Evolutionary conservation across 352 stramenopile genomes (phyloP).

Genomic region (Phytophthora citricola): DNA sequence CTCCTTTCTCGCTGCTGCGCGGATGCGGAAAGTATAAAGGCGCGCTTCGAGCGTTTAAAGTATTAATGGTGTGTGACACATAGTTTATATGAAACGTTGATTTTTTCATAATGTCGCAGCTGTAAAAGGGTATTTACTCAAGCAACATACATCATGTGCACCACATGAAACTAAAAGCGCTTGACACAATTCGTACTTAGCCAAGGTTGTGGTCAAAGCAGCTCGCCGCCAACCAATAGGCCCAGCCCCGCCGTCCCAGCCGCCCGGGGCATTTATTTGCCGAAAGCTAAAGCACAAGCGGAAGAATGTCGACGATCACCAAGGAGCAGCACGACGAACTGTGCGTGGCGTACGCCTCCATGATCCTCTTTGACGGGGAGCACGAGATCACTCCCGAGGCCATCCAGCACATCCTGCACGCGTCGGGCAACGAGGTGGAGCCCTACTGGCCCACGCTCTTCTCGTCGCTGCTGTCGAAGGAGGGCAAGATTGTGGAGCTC

Average conservation of each 20-base stretch:
- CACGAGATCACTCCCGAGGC: constrained; percentile 83
- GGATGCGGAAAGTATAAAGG: neutral
- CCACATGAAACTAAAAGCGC: neutral
- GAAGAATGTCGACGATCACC: constrained; percentile 77
- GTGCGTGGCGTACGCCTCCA: constrained; percentile 82
- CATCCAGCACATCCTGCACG: constrained; percentile 67
- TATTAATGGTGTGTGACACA: constrained; percentile 1
- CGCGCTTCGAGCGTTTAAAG: constrained; percentile 34
- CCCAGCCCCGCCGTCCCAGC: constrained; percentile 5
- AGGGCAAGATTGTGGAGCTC: constrained; percentile 79
- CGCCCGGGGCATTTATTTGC: constrained; percentile 47
- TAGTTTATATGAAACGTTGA: constrained; percentile 7
- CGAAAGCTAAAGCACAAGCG: constrained; percentile 54
- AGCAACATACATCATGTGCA: constrained; percentile 5
- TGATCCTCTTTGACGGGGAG: constrained; percentile 88
- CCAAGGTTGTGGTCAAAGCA: constrained; percentile 6
- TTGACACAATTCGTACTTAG: constrained; percentile 30
- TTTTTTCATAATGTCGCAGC: constrained; percentile 5
- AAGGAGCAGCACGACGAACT: constrained; percentile 91
- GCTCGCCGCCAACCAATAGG: constrained; percentile 46
- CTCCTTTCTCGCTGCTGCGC: constrained; percentile 4
- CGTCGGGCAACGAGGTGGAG: constrained; percentile 87
- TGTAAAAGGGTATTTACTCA: constrained; percentile 34
- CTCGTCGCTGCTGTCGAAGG: constrained; percentile 72
- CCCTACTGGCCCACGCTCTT: constrained; percentile 87